A percentile compares a stretch with the other conserved stretches of the same genome.
Evolutionary conservation across 345 rosid genomes (phyloP).

Genomic region (Hevea brasiliensis): DNA sequence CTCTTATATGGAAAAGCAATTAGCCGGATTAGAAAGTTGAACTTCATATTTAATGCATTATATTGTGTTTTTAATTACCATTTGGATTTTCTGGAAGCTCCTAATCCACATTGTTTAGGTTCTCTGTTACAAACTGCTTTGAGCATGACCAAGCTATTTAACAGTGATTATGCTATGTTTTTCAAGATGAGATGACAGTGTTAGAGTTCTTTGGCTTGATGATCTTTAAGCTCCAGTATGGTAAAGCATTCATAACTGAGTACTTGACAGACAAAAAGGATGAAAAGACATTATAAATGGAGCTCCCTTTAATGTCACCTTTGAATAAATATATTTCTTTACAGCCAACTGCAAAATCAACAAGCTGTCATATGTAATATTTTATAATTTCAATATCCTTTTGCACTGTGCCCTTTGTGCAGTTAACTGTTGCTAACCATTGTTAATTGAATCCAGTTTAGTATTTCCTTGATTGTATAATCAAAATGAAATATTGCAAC

Average conservation of each 20-base stretch:
- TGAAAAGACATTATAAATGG: neutral
- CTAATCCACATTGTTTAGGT: neutral
- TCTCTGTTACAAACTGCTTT: neutral
- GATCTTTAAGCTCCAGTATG: neutral
- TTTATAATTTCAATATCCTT: neutral
- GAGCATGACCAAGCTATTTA: neutral
- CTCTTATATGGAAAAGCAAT: neutral
- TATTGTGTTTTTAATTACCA: neutral
- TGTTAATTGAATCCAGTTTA: no score
- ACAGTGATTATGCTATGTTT: neutral
- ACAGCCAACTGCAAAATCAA: neutral
- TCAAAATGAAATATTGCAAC: neutral
- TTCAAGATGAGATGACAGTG: neutral
- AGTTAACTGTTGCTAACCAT: neutral
- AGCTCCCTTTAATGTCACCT: neutral
- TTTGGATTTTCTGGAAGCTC: neutral
- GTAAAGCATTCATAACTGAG: neutral
- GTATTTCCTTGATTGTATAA: constrained; percentile 1
- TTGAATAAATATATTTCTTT: neutral
- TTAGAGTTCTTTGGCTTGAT: neutral
- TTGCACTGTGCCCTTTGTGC: neutral
- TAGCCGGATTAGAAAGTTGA: neutral
- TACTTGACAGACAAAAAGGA: neutral
- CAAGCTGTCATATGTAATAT: neutral
- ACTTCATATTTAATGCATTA: neutral